phyloP scores from a whole-genome alignment of 2,329 filamentous ascomycete genomes.

The Tympanopsis confertula region DNA sequence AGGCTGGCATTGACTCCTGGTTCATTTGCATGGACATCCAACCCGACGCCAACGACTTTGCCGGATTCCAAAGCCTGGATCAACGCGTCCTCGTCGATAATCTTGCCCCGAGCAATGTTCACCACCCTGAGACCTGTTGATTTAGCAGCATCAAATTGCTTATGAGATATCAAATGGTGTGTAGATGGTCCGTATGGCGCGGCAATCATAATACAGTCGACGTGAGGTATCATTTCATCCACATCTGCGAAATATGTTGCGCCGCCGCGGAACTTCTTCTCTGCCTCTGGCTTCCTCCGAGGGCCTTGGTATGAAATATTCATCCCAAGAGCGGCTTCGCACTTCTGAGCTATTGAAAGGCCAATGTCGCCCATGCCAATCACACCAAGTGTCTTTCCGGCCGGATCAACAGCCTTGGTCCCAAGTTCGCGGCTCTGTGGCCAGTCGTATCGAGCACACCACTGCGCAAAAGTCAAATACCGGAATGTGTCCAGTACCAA shows the following conservation, averaged over 20 bases:
- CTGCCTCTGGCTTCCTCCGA: conserved; percentile 7
- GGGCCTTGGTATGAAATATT: conserved; percentile 16
- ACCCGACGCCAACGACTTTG: conserved; percentile 17
- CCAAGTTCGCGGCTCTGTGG: conserved; percentile 7
- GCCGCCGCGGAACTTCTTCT: conserved; percentile 5
- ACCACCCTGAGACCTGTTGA: conserved; percentile 16
- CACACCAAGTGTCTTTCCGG: conserved; percentile 15
- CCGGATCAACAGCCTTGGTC: conserved; percentile 10
- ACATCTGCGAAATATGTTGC: conserved; percentile 13
- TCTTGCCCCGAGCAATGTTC: conserved; percentile 19
- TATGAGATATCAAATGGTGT: conserved; percentile 10
- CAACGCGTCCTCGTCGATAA: conserved; percentile 20
- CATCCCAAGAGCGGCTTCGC: conserved; percentile 16
- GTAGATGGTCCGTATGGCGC: conserved; percentile 16
- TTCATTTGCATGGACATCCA: conserved; percentile 22
- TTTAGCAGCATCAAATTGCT: conserved; percentile 9
- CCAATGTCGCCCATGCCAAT: conserved; percentile 22
- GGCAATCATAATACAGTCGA: conserved; percentile 17
- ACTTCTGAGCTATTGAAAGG: conserved; percentile 13
- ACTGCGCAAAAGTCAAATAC: conserved; percentile 11
- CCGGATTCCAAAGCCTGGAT: conserved; percentile 16
- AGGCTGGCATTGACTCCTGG: conserved; percentile 15
- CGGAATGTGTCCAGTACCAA: conserved; percentile 12
- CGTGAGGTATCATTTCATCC: conserved; percentile 13
- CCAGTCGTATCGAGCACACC: conserved; percentile 9